A percentile compares a stretch with the other conserved stretches of the same genome.
These are phyloP conservation scores for Cyclotella choctawhatcheeana DNA, from an alignment of 108 stramenopile species.

Conservation along the genomic window DNA sequence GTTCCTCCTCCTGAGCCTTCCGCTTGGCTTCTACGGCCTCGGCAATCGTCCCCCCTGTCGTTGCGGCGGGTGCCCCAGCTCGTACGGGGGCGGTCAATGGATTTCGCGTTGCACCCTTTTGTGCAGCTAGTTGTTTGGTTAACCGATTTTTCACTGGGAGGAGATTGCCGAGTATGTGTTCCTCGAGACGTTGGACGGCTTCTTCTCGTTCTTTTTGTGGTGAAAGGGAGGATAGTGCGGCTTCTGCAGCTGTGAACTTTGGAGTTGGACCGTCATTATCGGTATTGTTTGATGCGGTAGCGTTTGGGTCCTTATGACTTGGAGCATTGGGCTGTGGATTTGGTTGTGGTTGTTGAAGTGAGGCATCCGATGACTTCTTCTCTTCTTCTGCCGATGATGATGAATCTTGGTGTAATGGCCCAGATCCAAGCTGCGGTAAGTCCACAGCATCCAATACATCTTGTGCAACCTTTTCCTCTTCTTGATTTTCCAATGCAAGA, in stretches of 20 bases:
- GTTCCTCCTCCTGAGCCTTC: slow-evolving; percentile 53
- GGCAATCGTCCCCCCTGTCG: slow-evolving; percentile 58
- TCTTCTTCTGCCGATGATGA: slow-evolving; percentile 9
- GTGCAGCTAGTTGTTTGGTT: slow-evolving; percentile 82
- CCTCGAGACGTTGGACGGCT: slow-evolving; percentile 80
- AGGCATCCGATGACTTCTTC: slow-evolving; percentile 28
- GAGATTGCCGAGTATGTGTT: slow-evolving; percentile 85
- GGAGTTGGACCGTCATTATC: slow-evolving; percentile 25
- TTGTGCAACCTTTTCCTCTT: slow-evolving; percentile 1
- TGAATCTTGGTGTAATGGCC: slow-evolving; percentile 1
- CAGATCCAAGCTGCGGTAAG: neutral
- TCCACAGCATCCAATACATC: neutral
- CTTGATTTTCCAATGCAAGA: slow-evolving; percentile 54
- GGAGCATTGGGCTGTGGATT: neutral
- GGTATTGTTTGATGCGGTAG: slow-evolving; percentile 13
- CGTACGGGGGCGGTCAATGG: slow-evolving; percentile 72
- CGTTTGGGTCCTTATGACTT: neutral
- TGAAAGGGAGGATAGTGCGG: slow-evolving; percentile 51
- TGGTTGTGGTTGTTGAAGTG: slow-evolving; percentile 6
- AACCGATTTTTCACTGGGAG: slow-evolving; percentile 85
- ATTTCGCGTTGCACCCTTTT: slow-evolving; percentile 83
- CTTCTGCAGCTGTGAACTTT: slow-evolving; percentile 41
- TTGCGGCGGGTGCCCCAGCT: slow-evolving; percentile 27
- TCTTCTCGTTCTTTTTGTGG: slow-evolving; percentile 76
- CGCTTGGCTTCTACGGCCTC: slow-evolving; percentile 70